Evolutionary conservation across 2,329 filamentous ascomycete genomes (phyloP).

Genomic region (Amesomyces nigricolor): DNA sequence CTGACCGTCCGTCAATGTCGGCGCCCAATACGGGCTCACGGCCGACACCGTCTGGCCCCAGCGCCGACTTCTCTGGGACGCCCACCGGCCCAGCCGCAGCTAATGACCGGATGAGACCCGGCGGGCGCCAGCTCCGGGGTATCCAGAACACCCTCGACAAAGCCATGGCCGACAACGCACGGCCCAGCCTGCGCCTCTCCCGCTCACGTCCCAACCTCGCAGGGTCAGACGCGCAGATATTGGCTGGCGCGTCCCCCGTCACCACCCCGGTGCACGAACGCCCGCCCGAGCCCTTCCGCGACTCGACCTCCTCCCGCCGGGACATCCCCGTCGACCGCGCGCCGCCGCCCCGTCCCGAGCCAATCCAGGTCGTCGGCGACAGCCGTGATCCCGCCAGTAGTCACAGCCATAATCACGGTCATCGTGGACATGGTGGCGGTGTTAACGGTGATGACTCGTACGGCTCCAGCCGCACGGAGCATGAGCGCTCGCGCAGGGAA

Average conservation of each 20-base stretch:
- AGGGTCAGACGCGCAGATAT: constrained; percentile 51
- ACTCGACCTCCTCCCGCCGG: constrained; percentile 27
- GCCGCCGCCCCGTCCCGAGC: constrained; percentile 22
- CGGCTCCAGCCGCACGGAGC: constrained; percentile 34
- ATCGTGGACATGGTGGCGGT: constrained; percentile 22
- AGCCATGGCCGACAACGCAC: constrained; percentile 33
- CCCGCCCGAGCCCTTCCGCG: constrained; percentile 35
- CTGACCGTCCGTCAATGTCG: constrained; percentile 25
- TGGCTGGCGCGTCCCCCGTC: constrained; percentile 48
- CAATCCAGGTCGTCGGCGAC: constrained; percentile 29
- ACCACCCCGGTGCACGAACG: constrained; percentile 47
- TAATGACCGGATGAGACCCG: constrained; percentile 33
- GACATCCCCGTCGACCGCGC: constrained; percentile 30
- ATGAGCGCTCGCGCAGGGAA: constrained; percentile 41
- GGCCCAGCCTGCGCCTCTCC: constrained; percentile 17
- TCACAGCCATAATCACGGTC: constrained; percentile 15
- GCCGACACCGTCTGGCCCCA: constrained; percentile 28
- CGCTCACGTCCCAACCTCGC: constrained; percentile 34
- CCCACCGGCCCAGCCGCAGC: constrained; percentile 33
- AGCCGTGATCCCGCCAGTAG: constrained; percentile 30
- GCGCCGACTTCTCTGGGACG: constrained; percentile 26
- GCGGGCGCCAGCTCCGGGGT: constrained; percentile 50
- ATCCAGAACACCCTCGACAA: constrained; percentile 56
- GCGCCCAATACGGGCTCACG: constrained; percentile 23
- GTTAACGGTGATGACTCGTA: constrained; percentile 34